Conservation (phyloP, 495 filamentous ascomycete genomes). For the Podospora pseudocomata region DNA sequence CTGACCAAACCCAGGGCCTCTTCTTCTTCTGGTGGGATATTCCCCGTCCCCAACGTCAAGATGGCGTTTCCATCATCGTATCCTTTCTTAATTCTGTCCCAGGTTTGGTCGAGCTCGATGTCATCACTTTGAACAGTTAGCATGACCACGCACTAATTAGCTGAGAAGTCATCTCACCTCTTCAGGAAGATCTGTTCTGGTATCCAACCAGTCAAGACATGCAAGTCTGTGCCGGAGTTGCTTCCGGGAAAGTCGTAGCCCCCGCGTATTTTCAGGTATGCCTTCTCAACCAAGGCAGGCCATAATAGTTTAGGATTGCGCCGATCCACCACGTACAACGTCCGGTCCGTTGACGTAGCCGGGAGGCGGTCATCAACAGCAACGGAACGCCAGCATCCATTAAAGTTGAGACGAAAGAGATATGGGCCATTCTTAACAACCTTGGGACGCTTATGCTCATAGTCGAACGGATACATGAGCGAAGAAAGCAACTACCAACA, state of each 20-base stretch:
- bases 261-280: conserved; percentile 92
- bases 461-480: conserved; percentile 70
- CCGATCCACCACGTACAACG: conserved; percentile 84
- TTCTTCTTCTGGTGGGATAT: conserved; percentile 68
- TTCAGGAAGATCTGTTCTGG: conserved; percentile 93
- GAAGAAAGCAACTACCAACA: conserved; percentile 58
- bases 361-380: conserved; percentile 91
- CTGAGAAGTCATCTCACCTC: conserved; percentile 37
- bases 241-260: conserved; percentile 99
- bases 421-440: conserved; percentile 82
- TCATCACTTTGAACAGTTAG: conserved; percentile 50
- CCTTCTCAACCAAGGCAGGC: conserved; percentile 95
- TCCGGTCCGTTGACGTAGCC: conserved; percentile 63
- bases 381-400: conserved; percentile 84
- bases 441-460: conserved; percentile 48
- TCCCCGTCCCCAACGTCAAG: conserved; percentile 85
- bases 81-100: conserved; percentile 69
- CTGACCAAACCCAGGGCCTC: conserved; percentile 73
- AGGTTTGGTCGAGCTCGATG: conserved; percentile 66
- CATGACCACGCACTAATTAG: conserved; percentile 5
- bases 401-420: conserved; percentile 87
- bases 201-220: conserved; percentile 91
- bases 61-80: conserved; percentile 80
- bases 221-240: conserved; percentile 91
- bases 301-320: conserved; percentile 72